Evolutionary conservation across 73 alveolate genomes (phyloP).

Genomic region (Paramecium caudatum): DNA sequence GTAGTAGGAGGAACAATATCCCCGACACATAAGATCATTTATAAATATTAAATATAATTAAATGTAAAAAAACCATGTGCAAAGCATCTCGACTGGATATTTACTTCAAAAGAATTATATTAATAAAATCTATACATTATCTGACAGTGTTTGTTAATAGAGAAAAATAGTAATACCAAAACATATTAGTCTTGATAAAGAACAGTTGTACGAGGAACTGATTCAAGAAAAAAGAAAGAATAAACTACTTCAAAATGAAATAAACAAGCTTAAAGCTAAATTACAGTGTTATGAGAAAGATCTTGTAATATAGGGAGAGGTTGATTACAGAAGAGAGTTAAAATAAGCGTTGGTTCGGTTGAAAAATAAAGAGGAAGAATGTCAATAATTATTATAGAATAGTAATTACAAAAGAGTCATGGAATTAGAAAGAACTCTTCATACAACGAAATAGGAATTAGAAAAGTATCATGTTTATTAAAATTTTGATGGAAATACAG

Average conservation of each 20-base stretch:
- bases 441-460: not conserved
- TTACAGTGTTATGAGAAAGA: slow-evolving; percentile 20
- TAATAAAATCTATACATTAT: not conserved
- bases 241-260: not conserved
- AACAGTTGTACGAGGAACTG: slow-evolving; percentile 6
- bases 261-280: slow-evolving; percentile 7
- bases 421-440: not conserved
- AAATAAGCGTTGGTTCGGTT: not conserved
- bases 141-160: slow-evolving; percentile 41
- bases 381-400: not conserved
- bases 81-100: slow-evolving; percentile 28
- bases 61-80: not conserved
- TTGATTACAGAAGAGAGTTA: slow-evolving; percentile 38
- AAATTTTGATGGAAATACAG: slow-evolving; percentile 7
- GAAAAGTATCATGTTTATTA: slow-evolving; percentile 13
- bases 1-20: slow-evolving; percentile 63
- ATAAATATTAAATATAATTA: not conserved
- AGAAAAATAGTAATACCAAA: slow-evolving; percentile 15
- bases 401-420: not conserved
- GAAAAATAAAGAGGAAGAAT: slow-evolving; percentile 6
- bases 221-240: not conserved
- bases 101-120: slow-evolving; percentile 24
- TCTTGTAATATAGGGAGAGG: slow-evolving; percentile 2
- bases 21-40: slow-evolving; percentile 59
- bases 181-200: slow-evolving; percentile 11